Base-by-base conservation (phyloP, 805 yeast species). In the Priceomyces carsonii region DNA sequence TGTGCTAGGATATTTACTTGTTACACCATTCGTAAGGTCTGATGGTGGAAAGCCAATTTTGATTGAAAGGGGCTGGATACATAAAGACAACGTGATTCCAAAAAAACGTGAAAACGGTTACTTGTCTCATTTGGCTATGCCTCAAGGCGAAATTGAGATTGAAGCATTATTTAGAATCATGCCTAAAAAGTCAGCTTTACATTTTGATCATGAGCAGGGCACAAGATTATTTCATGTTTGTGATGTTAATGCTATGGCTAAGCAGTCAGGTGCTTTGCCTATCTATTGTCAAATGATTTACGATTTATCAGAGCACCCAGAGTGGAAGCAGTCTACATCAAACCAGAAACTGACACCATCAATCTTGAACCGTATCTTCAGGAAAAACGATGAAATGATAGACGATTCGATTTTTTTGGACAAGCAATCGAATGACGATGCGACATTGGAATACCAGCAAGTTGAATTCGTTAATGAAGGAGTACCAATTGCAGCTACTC, bases 11-110 rank as follows among this genome's bases (percentile, higher is more conserved):
- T 93, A 86, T 57, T 62, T 77, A 16, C 72, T 91, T 5, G 78
- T 85, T 19, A 83, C 95, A 5, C 98, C 99, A 8, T 78, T 93
- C 50, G 73, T 79, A 16, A 77, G 95, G 41, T 66, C 77, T 3
- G 80, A 77, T 42, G 85, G 88, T 16, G 93, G 89, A 2, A 75
- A 81, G 31, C 90, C 85, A 35, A 67, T 93, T 12, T 65, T 93
- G 35, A 74, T 93, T 18, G 95, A 87, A 56, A 75, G 99, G 45
- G 99, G 99, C 10, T 93, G 97, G 95, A 79, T 93, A 29, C 65
- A 77, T 17, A 88, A 84, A 46, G 85, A 79, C 9, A 78, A 77
- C 42, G 76, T 78, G 36, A 59, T 61, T 56, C 95, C 69, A 40
- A 71, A 38, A 45, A 69, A 46, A 48, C 85, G 77, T 39, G 61